These are phyloP conservation scores for Calophaca sinica DNA, from an alignment of 306 rosid species.

Conservation along the genomic window DNA sequence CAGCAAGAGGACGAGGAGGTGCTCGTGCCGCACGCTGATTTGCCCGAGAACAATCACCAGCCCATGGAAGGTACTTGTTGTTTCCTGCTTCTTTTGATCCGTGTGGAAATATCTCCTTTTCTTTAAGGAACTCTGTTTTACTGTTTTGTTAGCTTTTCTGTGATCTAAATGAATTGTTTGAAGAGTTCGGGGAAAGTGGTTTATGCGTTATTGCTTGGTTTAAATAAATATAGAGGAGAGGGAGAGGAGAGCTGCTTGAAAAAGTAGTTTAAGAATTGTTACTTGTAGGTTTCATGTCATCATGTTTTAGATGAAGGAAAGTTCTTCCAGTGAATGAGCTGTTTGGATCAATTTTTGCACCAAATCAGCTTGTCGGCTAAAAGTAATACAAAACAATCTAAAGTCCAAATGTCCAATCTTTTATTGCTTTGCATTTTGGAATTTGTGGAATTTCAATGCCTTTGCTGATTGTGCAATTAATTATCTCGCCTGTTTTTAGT, in stretches of 20 bases:
- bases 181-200: slow-evolving; percentile 7
- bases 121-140: not conserved
- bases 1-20: slow-evolving; percentile 88
- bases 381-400: not conserved
- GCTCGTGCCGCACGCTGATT: slow-evolving; percentile 87
- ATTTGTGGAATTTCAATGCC: not conserved
- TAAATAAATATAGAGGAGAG: not conserved
- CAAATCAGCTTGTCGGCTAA: not conserved
- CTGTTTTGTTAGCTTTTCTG: slow-evolving; percentile 9
- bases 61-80: slow-evolving; percentile 74
- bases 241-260: slow-evolving; percentile 1
- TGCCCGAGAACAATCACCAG: slow-evolving; percentile 79
- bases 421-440: slow-evolving; percentile 12
- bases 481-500: not conserved
- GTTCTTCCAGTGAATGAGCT: not conserved
- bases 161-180: slow-evolving; percentile 41
- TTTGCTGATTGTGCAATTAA: slow-evolving; percentile 25
- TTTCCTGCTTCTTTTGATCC: slow-evolving; percentile 46
- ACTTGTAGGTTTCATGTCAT: slow-evolving; percentile 25
- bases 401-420: not conserved
- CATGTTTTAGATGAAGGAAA: not conserved
- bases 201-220: slow-evolving; percentile 17
- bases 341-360: not conserved
- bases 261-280: slow-evolving; percentile 8
- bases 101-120: not conserved